Conservation (phyloP, 371 early-diverging fungal species). For the Dentiscutata heterogama region DNA sequence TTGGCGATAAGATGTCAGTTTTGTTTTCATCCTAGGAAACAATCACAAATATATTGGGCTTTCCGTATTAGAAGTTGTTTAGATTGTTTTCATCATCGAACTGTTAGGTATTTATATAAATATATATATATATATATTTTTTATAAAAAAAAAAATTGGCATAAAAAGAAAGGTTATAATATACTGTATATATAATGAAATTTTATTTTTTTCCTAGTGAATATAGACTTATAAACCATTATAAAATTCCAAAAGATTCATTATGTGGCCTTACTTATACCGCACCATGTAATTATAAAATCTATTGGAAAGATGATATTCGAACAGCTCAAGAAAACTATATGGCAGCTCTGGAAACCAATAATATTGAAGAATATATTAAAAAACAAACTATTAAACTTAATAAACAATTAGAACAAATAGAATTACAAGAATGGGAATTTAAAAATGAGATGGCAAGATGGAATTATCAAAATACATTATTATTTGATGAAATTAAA, state of each 20-base stretch:
- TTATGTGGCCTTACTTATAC: slow-evolving; percentile 12
- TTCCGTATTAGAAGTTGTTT: slow-evolving; percentile 28
- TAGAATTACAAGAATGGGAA: slow-evolving; percentile 17
- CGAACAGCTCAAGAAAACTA: background rate
- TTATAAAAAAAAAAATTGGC: background rate
- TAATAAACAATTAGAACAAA: background rate
- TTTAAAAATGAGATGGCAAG: slow-evolving; percentile 17
- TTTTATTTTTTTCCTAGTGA: background rate
- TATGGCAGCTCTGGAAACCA: background rate
- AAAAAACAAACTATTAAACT: background rate
- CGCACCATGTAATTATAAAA: slow-evolving; percentile 14
- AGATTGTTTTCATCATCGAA: slow-evolving; percentile 5
- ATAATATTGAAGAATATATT: background rate
- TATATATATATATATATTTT: background rate
- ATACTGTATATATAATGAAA: background rate
- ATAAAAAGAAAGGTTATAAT: background rate
- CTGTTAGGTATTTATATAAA: slow-evolving; percentile 10
- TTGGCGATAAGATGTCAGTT: slow-evolving; percentile 30
- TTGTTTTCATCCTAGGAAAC: slow-evolving; percentile 4
- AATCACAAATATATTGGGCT: slow-evolving; percentile 12
- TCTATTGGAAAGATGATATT: slow-evolving; percentile 24
- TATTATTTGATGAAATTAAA: background rate
- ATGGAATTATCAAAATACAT: slow-evolving; percentile 4
- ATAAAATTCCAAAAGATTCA: background rate
- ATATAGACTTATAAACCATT: background rate